Percentiles rank a stretch among this genome's conserved stretches.
phyloP scores from a whole-genome alignment of 1,284 basidiomycete species.

The Rhizopogon parksii region DNA sequence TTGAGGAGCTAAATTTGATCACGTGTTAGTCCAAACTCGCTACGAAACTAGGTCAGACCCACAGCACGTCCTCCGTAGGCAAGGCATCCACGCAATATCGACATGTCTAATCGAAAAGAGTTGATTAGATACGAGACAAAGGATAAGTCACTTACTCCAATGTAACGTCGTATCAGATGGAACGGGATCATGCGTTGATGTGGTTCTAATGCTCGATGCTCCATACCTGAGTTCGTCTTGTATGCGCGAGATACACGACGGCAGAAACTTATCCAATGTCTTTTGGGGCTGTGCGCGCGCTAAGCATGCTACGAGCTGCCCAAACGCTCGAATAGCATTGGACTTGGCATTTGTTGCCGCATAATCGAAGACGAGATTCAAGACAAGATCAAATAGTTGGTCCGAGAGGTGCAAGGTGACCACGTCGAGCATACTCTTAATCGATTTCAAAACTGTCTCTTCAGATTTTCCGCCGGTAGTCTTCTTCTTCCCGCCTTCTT shows the following conservation, averaged over 20 bases:
- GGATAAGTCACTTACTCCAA: conserved; percentile 65
- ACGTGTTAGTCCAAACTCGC: conserved; percentile 4
- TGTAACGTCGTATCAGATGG: conserved; percentile 90
- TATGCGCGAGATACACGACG: conserved; percentile 77
- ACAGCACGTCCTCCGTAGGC: conserved; percentile 65
- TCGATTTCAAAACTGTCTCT: conserved; percentile 74
- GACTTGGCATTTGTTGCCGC: conserved; percentile 81
- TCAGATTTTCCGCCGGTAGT: conserved; percentile 83
- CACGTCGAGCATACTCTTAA: conserved; percentile 79
- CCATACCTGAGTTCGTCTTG: conserved; percentile 84
- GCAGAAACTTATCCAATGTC: conserved; percentile 77
- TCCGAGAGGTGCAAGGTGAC: conserved; percentile 88
- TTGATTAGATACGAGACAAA: conserved; percentile 8
- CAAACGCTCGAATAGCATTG: conserved; percentile 86
- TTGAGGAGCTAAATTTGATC: conserved; percentile 50
- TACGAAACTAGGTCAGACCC: conserved; percentile 19
- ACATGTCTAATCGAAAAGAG: conserved; percentile 46
- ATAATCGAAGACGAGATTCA: conserved; percentile 84
- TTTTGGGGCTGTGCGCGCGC: conserved; percentile 74
- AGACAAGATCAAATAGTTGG: conserved; percentile 77
- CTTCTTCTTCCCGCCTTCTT: conserved; percentile 81
- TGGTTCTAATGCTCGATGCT: conserved; percentile 87
- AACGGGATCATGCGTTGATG: conserved; percentile 74
- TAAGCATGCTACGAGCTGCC: conserved; percentile 83
- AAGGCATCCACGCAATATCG: conserved; percentile 73